Conservation (phyloP, 129 eudicot genomes). For the Tanacetum coccineum region DNA sequence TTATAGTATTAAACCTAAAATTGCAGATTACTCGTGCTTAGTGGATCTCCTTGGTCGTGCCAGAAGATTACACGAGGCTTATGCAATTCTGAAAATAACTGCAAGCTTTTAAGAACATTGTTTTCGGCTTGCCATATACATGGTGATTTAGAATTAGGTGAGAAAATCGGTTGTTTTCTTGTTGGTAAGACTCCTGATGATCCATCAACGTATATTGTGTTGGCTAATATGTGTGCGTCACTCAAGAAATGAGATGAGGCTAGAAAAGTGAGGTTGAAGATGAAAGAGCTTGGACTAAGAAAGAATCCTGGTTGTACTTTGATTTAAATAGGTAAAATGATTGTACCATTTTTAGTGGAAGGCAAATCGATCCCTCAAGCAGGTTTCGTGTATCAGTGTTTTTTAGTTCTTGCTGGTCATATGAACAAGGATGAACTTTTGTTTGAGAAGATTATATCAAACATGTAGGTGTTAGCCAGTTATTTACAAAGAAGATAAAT, state of each 20-base stretch:
- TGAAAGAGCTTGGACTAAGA: constrained; percentile 2
- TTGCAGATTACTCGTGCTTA: not conserved
- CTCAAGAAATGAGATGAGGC: not conserved
- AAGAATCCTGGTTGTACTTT: not conserved
- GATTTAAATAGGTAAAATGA: too few relatives aligned
- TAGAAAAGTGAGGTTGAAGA: not conserved
- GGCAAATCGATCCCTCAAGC: not conserved
- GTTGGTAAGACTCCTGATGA: not conserved
- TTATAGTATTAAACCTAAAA: not conserved
- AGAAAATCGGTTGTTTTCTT: not conserved
- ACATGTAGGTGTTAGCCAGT: not conserved
- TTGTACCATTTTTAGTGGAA: not conserved
- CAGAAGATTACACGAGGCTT: not conserved
- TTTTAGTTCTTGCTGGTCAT: not conserved
- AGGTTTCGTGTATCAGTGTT: not conserved
- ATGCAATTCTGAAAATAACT: not conserved
- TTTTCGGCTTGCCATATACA: not conserved
- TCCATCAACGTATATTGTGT: not conserved
- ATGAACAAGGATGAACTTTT: constrained; percentile 2
- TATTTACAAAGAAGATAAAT: too few relatives aligned
- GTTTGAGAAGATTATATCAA: not conserved
- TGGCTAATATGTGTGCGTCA: not conserved
- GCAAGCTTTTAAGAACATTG: not conserved
- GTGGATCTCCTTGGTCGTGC: constrained; percentile 1
- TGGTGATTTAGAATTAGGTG: not conserved